Evolutionary conservation across 129 eudicot species (phyloP).

Genomic region (Calendula officinalis): DNA sequence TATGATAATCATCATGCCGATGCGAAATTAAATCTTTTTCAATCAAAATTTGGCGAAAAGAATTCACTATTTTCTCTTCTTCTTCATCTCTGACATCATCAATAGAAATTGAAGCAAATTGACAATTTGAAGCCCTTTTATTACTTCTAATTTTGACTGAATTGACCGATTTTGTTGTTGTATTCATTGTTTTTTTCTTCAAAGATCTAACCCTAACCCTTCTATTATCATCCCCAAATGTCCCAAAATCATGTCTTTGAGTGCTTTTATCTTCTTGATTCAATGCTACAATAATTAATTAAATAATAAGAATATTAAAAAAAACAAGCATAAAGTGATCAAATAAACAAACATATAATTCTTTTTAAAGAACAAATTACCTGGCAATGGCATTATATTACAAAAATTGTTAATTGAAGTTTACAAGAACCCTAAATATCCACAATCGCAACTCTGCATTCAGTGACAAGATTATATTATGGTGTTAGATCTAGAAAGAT

Average conservation of each 20-base stretch:
- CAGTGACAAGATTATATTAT: slow-evolving; percentile 9
- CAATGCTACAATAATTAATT: slow-evolving; percentile 26
- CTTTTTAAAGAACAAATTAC: slow-evolving; percentile 22
- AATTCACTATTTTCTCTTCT: slow-evolving; percentile 68
- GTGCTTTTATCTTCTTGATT: slow-evolving; percentile 45
- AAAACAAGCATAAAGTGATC: not conserved
- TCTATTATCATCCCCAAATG: slow-evolving; percentile 55
- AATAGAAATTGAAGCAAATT: slow-evolving; percentile 58
- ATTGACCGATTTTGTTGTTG: slow-evolving; percentile 44
- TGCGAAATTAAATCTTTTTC: slow-evolving; percentile 67
- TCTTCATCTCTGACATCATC: slow-evolving; percentile 68
- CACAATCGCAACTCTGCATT: slow-evolving; percentile 31
- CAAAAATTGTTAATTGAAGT: slow-evolving; percentile 21
- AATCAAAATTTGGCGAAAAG: slow-evolving; percentile 53
- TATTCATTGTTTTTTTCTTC: slow-evolving; percentile 62
- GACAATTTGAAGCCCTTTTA: slow-evolving; percentile 48
- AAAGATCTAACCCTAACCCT: slow-evolving; percentile 58
- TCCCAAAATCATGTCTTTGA: slow-evolving; percentile 51
- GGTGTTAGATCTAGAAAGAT: slow-evolving; percentile 25
- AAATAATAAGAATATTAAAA: not conserved
- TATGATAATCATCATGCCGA: slow-evolving; percentile 77
- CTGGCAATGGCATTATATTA: slow-evolving; percentile 40
- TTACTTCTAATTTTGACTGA: slow-evolving; percentile 37
- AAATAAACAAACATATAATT: not conserved
- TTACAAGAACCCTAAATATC: slow-evolving; percentile 1